A percentile compares a stretch with the other conserved stretches of the same genome.
These are phyloP conservation scores for Coelomomyces lativittatus DNA, from an alignment of 371 early-diverging fungal species.

Conservation along the genomic window DNA sequence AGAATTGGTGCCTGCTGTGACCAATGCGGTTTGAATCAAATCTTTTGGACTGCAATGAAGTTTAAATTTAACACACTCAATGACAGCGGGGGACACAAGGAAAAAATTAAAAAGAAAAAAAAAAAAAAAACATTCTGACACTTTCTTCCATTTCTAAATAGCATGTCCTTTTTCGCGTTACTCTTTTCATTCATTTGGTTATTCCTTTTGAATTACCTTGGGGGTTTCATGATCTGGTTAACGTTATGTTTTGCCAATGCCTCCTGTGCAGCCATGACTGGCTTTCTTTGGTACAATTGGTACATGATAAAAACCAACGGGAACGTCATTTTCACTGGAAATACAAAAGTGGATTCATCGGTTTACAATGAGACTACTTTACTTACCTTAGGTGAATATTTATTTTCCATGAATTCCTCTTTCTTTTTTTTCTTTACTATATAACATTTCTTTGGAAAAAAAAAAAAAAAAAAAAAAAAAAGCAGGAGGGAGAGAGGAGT, in stretches of 20 bases:
- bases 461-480: too few relatives aligned
- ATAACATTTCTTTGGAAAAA: too few relatives aligned
- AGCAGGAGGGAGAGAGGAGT: too few relatives aligned
- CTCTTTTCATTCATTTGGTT: conserved; percentile 5
- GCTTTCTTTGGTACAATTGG: conserved; percentile 3
- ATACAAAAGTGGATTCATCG: not conserved
- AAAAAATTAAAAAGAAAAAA: not conserved
- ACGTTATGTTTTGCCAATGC: conserved; percentile 3
- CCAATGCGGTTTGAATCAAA: too few relatives aligned
- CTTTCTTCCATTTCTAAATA: not conserved
- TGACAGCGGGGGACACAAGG: not conserved
- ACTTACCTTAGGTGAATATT: not conserved
- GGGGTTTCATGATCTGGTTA: conserved; percentile 2
- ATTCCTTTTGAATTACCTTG: not conserved
- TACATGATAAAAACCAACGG: not conserved
- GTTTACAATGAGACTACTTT: conserved; percentile 1
- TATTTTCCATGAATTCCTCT: too few relatives aligned
- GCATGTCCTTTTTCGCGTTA: not conserved
- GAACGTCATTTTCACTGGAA: not conserved
- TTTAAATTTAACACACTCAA: not conserved
- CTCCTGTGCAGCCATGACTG: not conserved
- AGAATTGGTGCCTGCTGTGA: too few relatives aligned
- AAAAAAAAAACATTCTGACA: not conserved
- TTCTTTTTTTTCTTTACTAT: too few relatives aligned
- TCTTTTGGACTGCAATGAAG: not conserved